Base-by-base conservation (phyloP, 768 basidiomycete species). In the Collybia sordida region DNA sequence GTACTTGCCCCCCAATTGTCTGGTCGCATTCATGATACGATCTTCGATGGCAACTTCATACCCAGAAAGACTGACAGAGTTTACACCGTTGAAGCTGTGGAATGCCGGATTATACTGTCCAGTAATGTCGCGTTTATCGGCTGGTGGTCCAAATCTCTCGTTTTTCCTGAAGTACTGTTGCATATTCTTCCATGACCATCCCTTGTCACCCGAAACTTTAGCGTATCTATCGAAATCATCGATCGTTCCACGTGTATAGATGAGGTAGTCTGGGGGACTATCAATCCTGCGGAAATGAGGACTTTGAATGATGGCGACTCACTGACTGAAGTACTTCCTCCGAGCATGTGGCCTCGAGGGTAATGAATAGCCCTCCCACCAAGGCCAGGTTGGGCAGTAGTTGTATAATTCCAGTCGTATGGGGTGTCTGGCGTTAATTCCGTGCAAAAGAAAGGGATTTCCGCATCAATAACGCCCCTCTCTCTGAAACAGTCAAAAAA, bases 171-270 rank as follows among this genome's bases (percentile, higher is more conserved):
- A 59, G 40, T 67, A 66, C 6, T 55, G 57, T n/a, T 56, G 45
- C 39, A 68, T 42, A 3, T 44, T 53, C 18, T 64, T 55, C 68
- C 68, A 70, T 11, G 64, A 62, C 70, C 67, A 70, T 2, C 68
- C 67, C 14, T 47, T 6, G 47, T 71, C 69, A 2, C 63, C 60
- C 1, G 65, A 62, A 5, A 64, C 39, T 3, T 41, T 49, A 2
- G 64, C 69, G 22, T 55, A 67, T 15, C 58, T 54, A 45, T 71
- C 55, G 22, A 53, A 71, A 36, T 71, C 69, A 19, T 66, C 62
- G 14, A 42, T 17, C 4, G 63, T 50, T 8, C 64, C 61, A 28
- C 64, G 55, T 11, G 55, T 60, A 42, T 61, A 67, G 6, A 50
- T 42, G 21, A 54, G 17, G n/a, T 39, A 23, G 35, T 42, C 46